Percentiles rank a stretch among this genome's conserved stretches.
These are phyloP conservation scores for Cotoneaster glaucophyllus DNA, from an alignment of 306 rosid genomes.

Conservation along the genomic window DNA sequence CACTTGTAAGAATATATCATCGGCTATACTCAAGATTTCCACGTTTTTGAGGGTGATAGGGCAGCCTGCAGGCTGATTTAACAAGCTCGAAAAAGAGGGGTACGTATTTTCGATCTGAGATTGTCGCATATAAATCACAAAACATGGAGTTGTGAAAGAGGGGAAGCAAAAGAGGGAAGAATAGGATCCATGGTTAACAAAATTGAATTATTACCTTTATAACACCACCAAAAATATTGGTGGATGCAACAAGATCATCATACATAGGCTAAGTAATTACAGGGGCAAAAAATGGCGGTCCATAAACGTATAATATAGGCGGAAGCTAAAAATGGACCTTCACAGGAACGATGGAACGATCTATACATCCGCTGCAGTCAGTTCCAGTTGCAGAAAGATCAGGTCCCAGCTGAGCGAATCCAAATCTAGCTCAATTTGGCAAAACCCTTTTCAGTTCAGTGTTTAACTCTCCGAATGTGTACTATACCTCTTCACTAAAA, in stretches of 20 bases:
- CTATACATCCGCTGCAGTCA: slow-evolving; percentile 3
- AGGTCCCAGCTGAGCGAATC: slow-evolving; percentile 18
- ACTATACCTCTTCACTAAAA: slow-evolving; percentile 41
- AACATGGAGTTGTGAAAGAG: neutral
- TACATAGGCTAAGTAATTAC: slow-evolving; percentile 10
- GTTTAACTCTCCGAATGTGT: slow-evolving; percentile 19
- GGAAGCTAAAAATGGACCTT: slow-evolving; percentile 23
- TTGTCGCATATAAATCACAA: neutral
- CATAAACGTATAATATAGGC: slow-evolving; percentile 12
- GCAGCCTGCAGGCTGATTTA: too few species aligned
- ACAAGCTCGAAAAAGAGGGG: neutral
- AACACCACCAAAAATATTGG: neutral
- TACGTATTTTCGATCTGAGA: neutral
- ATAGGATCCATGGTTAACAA: neutral
- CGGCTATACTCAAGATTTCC: too few species aligned
- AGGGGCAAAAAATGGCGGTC: slow-evolving; percentile 18
- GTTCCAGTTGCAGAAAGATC: slow-evolving; percentile 18
- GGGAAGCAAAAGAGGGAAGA: neutral
- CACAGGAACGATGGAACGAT: slow-evolving; percentile 28
- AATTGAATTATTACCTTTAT: neutral
- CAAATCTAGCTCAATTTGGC: slow-evolving; percentile 20
- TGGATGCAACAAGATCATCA: neutral
- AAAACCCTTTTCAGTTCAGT: slow-evolving; percentile 10
- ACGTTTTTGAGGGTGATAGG: too few species aligned
- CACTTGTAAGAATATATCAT: neutral